These are phyloP conservation scores for Fusarium ambrosium DNA, from an alignment of 2,329 filamentous ascomycete genomes.

Conservation along the genomic window DNA sequence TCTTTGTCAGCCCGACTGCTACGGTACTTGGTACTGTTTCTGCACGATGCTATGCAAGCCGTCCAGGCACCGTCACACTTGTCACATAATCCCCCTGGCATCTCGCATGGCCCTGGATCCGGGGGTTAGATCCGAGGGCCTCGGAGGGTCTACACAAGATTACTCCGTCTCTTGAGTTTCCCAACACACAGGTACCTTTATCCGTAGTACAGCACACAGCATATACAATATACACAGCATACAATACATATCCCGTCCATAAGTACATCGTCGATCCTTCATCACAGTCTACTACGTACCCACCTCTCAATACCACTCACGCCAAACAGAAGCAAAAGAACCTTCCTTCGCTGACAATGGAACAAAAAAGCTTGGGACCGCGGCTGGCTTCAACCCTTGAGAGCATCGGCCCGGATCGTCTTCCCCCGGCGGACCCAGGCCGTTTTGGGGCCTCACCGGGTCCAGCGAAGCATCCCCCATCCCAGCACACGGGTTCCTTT, in stretches of 20 bases:
- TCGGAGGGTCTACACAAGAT: constrained; percentile 1
- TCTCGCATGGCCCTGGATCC: constrained; percentile 22
- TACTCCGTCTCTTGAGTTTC: not conserved
- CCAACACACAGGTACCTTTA: not conserved
- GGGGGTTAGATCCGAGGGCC: constrained; percentile 25
- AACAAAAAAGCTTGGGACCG: constrained; percentile 42
- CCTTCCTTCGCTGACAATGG: constrained; percentile 25
- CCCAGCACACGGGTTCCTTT: constrained; percentile 32
- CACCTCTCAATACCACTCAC: constrained; percentile 19
- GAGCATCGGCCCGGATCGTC: constrained; percentile 47
- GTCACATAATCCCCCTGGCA: constrained; percentile 36
- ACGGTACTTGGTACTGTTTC: constrained; percentile 6
- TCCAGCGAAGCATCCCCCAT: constrained; percentile 18
- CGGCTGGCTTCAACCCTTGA: constrained; percentile 41
- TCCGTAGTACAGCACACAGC: not conserved
- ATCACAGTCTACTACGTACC: constrained; percentile 3
- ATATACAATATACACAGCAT: too few species aligned
- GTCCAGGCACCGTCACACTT: constrained; percentile 38
- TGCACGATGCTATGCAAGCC: constrained; percentile 29
- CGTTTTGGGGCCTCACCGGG: constrained; percentile 30
- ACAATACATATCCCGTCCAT: not conserved
- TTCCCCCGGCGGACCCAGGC: constrained; percentile 44
- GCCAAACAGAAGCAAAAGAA: constrained; percentile 35
- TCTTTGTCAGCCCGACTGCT: constrained; percentile 15
- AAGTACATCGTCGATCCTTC: constrained; percentile 27